A percentile compares a stretch with the other conserved stretches of the same genome.
Conservation (phyloP, 2,329 filamentous ascomycete species). For the Ophiocordyceps camponoti-rufipedis region DNA sequence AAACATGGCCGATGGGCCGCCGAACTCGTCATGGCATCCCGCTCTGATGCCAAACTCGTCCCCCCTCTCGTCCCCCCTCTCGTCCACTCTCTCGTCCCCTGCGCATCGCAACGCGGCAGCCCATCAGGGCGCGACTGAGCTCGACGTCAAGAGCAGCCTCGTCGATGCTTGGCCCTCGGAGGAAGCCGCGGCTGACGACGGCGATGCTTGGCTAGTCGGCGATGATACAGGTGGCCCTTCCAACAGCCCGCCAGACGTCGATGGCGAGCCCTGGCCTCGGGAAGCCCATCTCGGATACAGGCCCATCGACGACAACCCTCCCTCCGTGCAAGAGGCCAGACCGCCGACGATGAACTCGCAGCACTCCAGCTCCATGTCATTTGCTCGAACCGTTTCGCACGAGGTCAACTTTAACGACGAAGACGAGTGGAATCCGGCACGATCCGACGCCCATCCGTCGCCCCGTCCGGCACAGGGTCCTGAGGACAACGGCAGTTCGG, state of each 20-base stretch:
- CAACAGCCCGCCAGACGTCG: neutral
- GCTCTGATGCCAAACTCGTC: constrained; percentile 18
- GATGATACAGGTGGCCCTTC: constrained; percentile 2
- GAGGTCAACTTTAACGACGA: constrained; percentile 41
- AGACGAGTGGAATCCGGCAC: constrained; percentile 32
- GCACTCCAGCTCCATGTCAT: constrained; percentile 43
- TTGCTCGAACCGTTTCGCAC: constrained; percentile 44
- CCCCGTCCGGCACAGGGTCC: constrained; percentile 25
- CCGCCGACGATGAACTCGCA: constrained; percentile 21
- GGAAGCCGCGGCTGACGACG: constrained; percentile 4
- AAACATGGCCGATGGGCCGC: constrained; percentile 18
- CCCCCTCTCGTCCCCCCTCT: neutral
- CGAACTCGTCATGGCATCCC: constrained; percentile 21
- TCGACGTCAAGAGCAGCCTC: constrained; percentile 1
- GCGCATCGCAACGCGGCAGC: neutral
- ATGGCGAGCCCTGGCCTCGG: neutral
- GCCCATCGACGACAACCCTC: neutral
- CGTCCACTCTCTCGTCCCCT: neutral
- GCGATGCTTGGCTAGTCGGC: constrained; percentile 8
- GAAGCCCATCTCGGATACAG: neutral
- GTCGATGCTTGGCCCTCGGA: constrained; percentile 7
- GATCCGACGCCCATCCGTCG: constrained; percentile 39
- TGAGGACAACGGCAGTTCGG: constrained; percentile 16
- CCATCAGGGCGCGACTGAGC: constrained; percentile 1
- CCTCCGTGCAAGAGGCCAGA: constrained; percentile 1